phyloP scores from a whole-genome alignment of 306 rosid genomes.

The Hippophae tibetana region DNA sequence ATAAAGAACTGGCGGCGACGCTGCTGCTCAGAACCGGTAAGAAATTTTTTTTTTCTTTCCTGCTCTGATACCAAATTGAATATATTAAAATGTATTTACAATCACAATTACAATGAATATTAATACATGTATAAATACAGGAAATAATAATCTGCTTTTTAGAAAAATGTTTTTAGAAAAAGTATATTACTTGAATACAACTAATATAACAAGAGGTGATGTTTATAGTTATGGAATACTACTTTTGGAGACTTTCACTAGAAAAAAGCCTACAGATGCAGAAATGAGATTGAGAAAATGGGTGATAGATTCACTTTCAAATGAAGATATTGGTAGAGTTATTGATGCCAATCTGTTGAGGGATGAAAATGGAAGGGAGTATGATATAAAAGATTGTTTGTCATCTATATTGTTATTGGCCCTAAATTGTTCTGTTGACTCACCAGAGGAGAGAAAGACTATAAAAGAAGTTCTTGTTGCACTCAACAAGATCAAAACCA shows the following conservation, averaged over 20 bases:
- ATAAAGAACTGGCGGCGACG: too few relatives aligned
- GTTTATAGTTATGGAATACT: slow-evolving; percentile 14
- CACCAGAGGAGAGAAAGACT: background rate
- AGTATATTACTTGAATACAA: too few relatives aligned
- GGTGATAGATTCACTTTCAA: background rate
- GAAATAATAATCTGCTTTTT: too few relatives aligned
- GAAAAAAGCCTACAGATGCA: slow-evolving; percentile 1
- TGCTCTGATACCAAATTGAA: too few relatives aligned
- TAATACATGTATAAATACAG: too few relatives aligned
- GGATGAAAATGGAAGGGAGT: too few relatives aligned
- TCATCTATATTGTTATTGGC: background rate
- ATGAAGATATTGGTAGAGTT: background rate
- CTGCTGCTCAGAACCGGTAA: too few relatives aligned
- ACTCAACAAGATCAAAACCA: background rate
- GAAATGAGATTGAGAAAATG: background rate
- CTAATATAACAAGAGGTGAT: slow-evolving; percentile 1
- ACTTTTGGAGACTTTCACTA: slow-evolving; percentile 5
- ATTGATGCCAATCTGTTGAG: background rate
- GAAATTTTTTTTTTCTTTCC: too few relatives aligned
- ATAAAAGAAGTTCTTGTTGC: background rate
- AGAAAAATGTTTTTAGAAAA: too few relatives aligned
- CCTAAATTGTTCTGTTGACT: background rate
- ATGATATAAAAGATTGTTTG: background rate
- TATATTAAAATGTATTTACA: too few relatives aligned
- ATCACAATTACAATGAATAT: too few relatives aligned